Conservation (phyloP, 495 filamentous ascomycete genomes). For the Rhizodiscina lignyota region DNA sequence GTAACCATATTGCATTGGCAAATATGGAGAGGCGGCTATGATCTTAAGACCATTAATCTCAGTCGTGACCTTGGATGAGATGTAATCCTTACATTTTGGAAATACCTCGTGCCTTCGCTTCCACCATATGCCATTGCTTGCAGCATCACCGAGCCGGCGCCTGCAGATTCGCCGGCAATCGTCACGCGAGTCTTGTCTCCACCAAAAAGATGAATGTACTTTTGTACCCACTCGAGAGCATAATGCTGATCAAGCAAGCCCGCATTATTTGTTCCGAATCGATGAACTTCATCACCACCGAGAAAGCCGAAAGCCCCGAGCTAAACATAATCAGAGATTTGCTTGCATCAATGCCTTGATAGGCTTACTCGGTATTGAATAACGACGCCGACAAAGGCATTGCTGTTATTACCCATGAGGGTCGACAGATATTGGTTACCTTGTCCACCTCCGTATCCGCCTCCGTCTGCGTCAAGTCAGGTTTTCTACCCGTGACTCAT, state of each 20-base stretch:
- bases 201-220: conserved; percentile 21
- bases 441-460: too few relatives aligned
- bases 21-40: conserved; percentile 19
- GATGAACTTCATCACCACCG: conserved; percentile 13
- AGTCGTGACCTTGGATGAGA: not conserved
- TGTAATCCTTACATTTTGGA: conserved; percentile 17
- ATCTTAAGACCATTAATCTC: too few relatives aligned
- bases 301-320: conserved; percentile 22
- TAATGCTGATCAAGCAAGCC: conserved; percentile 26
- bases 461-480: too few relatives aligned
- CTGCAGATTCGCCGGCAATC: conserved; percentile 20
- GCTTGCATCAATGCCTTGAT: too few relatives aligned
- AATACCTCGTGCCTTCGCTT: conserved; percentile 19
- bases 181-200: conserved; percentile 25
- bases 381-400: conserved; percentile 19
- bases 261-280: conserved; percentile 19
- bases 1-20: conserved; percentile 33
- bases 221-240: conserved; percentile 21
- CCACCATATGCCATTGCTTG: conserved; percentile 36
- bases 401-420: conserved; percentile 30
- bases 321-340: too few relatives aligned
- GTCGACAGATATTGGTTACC: too few relatives aligned
- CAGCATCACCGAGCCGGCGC: conserved; percentile 32
- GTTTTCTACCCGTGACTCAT: too few relatives aligned
- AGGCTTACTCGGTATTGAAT: conserved; percentile 23